A percentile compares a stretch with the other conserved stretches of the same genome.
Conservation (phyloP, 139 green algal genomes). For the Axilococcus clingmanii region DNA sequence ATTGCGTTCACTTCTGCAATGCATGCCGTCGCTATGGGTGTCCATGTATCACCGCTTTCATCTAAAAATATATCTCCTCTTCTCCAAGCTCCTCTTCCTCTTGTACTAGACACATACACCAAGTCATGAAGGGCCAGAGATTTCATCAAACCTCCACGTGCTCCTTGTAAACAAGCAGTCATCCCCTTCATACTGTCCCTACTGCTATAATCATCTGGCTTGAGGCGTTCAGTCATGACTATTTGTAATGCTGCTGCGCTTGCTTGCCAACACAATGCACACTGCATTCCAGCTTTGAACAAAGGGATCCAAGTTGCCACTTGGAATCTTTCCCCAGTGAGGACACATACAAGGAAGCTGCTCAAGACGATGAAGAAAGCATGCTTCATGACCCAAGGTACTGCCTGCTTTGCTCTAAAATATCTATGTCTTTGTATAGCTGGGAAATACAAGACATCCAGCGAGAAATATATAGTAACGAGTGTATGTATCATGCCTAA, state of each 20-base stretch:
- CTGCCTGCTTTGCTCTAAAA: slow-evolving; percentile 27
- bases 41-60: slow-evolving; percentile 30
- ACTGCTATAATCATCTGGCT: slow-evolving; percentile 17
- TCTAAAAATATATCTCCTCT: slow-evolving; percentile 32
- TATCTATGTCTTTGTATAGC: slow-evolving; percentile 32
- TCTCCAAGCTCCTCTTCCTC: slow-evolving; percentile 2
- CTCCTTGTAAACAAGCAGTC: slow-evolving; percentile 7
- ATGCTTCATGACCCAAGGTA: background rate
- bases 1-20: slow-evolving; percentile 7
- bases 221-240: slow-evolving; percentile 30
- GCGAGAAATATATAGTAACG: slow-evolving; percentile 32
- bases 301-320: background rate
- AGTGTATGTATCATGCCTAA: too few relatives aligned
- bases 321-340: background rate
- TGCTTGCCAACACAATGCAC: slow-evolving; percentile 8
- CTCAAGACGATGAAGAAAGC: background rate
- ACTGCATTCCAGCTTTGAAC: slow-evolving; percentile 4
- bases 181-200: slow-evolving; percentile 16
- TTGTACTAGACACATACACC: slow-evolving; percentile 16
- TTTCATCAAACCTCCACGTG: slow-evolving; percentile 10
- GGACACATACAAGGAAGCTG: background rate
- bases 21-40: slow-evolving; percentile 12
- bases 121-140: slow-evolving; percentile 20
- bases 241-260: slow-evolving; percentile 19
- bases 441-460: slow-evolving; percentile 33